Conservation (phyloP, 2,329 filamentous ascomycete species). For the Xenoacremonium recifei region DNA sequence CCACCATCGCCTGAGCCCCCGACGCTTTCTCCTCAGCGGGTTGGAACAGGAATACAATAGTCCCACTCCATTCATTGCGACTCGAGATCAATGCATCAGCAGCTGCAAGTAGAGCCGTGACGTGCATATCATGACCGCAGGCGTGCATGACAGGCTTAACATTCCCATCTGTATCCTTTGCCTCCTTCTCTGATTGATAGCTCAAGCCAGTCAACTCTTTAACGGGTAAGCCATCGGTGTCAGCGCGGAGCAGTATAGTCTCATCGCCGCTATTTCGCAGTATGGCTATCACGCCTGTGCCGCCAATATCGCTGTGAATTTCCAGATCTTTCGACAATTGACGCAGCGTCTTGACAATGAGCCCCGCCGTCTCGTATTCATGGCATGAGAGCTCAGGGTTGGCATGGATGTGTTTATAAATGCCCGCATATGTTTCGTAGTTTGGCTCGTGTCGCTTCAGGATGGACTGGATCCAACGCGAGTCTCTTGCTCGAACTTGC, state of each 20-base stretch:
- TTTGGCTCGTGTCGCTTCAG: too few relatives aligned
- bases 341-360: slow-evolving; percentile 40
- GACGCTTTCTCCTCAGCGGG: slow-evolving; percentile 63
- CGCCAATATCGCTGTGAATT: slow-evolving; percentile 49
- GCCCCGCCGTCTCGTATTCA: slow-evolving; percentile 51
- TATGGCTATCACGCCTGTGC: slow-evolving; percentile 56
- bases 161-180: slow-evolving; percentile 3
- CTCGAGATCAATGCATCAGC: slow-evolving; percentile 46
- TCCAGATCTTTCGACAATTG: slow-evolving; percentile 32
- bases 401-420: slow-evolving; percentile 57
- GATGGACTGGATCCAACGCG: too few relatives aligned
- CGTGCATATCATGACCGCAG: slow-evolving; percentile 67
- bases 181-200: slow-evolving; percentile 45
- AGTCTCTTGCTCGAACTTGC: too few relatives aligned
- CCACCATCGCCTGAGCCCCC: slow-evolving; percentile 50
- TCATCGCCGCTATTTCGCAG: slow-evolving; percentile 54
- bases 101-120: slow-evolving; percentile 55
- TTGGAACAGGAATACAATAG: slow-evolving; percentile 64
- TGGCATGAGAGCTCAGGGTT: slow-evolving; percentile 59
- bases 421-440: not conserved
- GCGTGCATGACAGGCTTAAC: slow-evolving; percentile 63
- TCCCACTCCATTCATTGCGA: slow-evolving; percentile 57
- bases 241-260: slow-evolving; percentile 57
- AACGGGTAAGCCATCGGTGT: slow-evolving; percentile 62
- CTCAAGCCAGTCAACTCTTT: slow-evolving; percentile 52